Conservation (phyloP, 768 basidiomycete genomes). For the Lactarius psammicola region DNA sequence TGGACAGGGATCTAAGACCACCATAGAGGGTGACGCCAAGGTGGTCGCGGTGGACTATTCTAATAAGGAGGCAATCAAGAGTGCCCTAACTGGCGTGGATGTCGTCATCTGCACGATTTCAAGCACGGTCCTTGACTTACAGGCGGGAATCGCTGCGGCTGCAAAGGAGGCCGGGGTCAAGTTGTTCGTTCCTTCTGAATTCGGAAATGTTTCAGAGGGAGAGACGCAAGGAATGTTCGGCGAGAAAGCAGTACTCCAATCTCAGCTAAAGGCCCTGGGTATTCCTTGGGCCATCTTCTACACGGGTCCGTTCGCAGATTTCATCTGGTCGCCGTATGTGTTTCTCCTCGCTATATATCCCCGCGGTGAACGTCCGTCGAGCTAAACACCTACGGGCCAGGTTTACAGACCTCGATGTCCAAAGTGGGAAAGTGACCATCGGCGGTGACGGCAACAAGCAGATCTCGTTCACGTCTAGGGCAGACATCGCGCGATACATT, state of each 20-base stretch:
- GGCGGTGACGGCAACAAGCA: conserved; percentile 27
- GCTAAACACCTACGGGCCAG: background rate
- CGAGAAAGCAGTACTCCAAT: conserved; percentile 7
- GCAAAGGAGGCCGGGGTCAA: conserved; percentile 22
- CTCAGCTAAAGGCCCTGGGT: conserved; percentile 16
- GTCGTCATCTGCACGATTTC: conserved; percentile 24
- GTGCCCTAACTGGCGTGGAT: conserved; percentile 14
- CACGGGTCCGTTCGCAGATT: conserved; percentile 27
- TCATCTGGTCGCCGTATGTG: conserved; percentile 10
- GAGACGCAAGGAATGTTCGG: conserved; percentile 15
- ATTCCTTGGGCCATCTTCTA: conserved; percentile 28
- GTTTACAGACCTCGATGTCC: conserved; percentile 16
- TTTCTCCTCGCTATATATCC: background rate
- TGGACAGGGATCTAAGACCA: conserved; percentile 32
- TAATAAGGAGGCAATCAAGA: conserved; percentile 13
- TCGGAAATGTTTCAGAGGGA: conserved; percentile 19
- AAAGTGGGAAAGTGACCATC: conserved; percentile 23
- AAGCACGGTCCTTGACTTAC: background rate
- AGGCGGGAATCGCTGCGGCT: conserved; percentile 12
- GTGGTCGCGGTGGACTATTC: conserved; percentile 23
- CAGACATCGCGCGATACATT: conserved; percentile 27
- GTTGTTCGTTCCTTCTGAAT: conserved; percentile 25
- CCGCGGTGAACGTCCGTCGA: background rate
- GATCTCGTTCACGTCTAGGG: conserved; percentile 27
- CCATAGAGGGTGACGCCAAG: conserved; percentile 12